Conservation (phyloP, 2,329 filamentous ascomycete genomes). For the Arthrobotrys sphaeroides region DNA sequence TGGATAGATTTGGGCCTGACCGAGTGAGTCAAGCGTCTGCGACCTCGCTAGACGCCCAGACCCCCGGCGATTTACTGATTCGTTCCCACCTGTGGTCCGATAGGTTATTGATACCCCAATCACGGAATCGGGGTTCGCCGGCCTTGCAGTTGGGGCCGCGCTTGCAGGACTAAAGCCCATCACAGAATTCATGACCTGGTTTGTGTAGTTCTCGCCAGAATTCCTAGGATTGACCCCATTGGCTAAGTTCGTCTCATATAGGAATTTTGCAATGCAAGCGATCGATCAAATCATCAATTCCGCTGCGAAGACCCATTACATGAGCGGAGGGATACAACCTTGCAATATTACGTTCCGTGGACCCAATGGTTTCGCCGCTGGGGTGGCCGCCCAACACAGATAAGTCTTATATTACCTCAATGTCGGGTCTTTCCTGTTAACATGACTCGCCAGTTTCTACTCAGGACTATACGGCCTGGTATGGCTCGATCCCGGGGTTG, state of each 20-base stretch:
- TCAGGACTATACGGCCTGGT: slow-evolving; percentile 97
- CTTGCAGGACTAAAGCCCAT: slow-evolving; percentile 93
- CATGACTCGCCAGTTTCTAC: slow-evolving; percentile 21
- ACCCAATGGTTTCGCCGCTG: slow-evolving; percentile 95
- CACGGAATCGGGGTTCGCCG: slow-evolving; percentile 94
- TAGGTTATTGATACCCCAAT: slow-evolving; percentile 94
- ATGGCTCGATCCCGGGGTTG: slow-evolving; percentile 94
- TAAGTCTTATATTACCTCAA: slow-evolving; percentile 2
- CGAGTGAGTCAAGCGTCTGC: slow-evolving; percentile 62
- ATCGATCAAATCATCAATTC: slow-evolving; percentile 99
- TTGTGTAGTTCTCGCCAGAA: slow-evolving; percentile 57
- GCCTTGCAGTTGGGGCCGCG: slow-evolving; percentile 92
- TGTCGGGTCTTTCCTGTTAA: not conserved
- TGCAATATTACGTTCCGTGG: slow-evolving; percentile 99
- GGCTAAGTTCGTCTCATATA: not conserved
- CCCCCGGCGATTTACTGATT: not conserved
- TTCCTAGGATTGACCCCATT: not conserved
- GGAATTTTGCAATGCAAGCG: slow-evolving; percentile 99
- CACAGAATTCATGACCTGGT: slow-evolving; percentile 96
- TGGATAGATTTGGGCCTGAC: slow-evolving; percentile 97
- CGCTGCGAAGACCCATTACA: slow-evolving; percentile 98
- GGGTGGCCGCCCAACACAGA: slow-evolving; percentile 89
- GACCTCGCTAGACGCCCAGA: not conserved
- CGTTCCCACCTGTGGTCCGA: not conserved
- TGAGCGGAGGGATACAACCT: slow-evolving; percentile 99